Evolutionary conservation across 768 basidiomycete genomes (phyloP), one percentile per base, ranked within the genome.

Genomic region (Roridomyces roridus): DNA sequence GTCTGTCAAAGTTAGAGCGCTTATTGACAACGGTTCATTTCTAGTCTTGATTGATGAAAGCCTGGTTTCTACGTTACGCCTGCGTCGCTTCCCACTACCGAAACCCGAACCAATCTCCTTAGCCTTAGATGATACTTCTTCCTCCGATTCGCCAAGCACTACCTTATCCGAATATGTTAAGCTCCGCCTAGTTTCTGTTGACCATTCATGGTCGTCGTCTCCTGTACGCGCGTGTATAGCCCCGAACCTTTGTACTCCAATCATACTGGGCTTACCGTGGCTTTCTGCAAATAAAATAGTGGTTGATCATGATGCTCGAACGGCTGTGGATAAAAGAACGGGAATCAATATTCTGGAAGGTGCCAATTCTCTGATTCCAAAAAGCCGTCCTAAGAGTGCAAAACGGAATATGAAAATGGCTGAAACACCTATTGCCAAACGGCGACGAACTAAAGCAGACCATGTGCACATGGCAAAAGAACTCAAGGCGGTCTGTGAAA

Each of bases 1-100:
- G 29, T 34, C 31, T 34, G 31, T 34, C 31, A 10, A 15, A 3
- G 24, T 59, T 10, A 5, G 23, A 9, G 53, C 50, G 12, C 53
- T 65, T 23, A 53, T 61, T 46, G 63, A 61, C 51, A 41, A 65
- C 46, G 59, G 64, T 53, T 45, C 58, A 46, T 53, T 49, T 18
- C 18, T 51, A 51, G 49, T 11, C n/a, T 12, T 51, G 28, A 51
- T 51, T 31, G 40, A 42, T 20, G 28, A 26, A 3, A 14, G 15
- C 0, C 64, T 65, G 12, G 57, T 40, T 5, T 18, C 25, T 3
- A 17, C 51, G 15, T 55, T 65, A 3, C 40, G 54, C 2, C 42
- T 65, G 15, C 35, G 29, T 21, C 15, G 47, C 25, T 62, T 45
- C 20, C 58, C 55, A 28, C 60, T 68, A 6, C 65, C 58, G 8